Conservation (phyloP, 2,329 filamentous ascomycete species). For the Claviceps humidiphila region DNA sequence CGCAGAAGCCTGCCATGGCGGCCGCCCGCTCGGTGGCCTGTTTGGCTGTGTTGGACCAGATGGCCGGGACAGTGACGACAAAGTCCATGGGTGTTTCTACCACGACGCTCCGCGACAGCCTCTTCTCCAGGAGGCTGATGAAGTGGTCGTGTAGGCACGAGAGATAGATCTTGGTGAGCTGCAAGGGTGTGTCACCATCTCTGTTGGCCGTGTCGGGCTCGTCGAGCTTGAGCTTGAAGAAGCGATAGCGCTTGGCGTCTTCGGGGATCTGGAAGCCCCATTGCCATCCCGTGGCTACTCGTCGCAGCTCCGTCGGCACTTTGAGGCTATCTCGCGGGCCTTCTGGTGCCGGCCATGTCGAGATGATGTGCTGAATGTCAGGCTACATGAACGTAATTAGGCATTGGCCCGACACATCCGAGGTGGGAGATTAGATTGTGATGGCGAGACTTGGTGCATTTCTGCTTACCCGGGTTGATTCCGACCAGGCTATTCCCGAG, state of each 20-base stretch:
- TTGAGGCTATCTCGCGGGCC: conserved; percentile 26
- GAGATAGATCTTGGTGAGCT: conserved; percentile 29
- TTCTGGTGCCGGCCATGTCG: conserved; percentile 28
- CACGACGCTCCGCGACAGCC: conserved; percentile 28
- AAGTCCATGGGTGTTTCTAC: conserved; percentile 35
- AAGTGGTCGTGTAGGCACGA: conserved; percentile 35
- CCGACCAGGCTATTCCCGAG: conserved; percentile 39
- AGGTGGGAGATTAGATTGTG: not conserved
- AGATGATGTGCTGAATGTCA: conserved; percentile 28
- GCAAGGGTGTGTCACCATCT: conserved; percentile 22
- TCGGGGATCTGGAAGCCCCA: conserved; percentile 38
- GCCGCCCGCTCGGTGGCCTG: conserved; percentile 31
- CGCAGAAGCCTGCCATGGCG: conserved; percentile 25
- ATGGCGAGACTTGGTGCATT: not conserved
- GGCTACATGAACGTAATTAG: conserved; percentile 12
- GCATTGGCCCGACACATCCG: not conserved
- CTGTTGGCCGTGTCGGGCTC: conserved; percentile 16
- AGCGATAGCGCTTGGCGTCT: conserved; percentile 24
- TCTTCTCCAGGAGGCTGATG: conserved; percentile 27
- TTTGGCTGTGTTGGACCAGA: conserved; percentile 44
- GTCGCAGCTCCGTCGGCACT: conserved; percentile 36
- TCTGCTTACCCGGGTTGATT: conserved; percentile 24
- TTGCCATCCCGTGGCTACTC: conserved; percentile 26
- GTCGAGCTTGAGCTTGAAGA: conserved; percentile 34
- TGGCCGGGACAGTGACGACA: conserved; percentile 43